Evolutionary conservation across 305 asterid genomes (phyloP).

Genomic region (Striga hermonthica): DNA sequence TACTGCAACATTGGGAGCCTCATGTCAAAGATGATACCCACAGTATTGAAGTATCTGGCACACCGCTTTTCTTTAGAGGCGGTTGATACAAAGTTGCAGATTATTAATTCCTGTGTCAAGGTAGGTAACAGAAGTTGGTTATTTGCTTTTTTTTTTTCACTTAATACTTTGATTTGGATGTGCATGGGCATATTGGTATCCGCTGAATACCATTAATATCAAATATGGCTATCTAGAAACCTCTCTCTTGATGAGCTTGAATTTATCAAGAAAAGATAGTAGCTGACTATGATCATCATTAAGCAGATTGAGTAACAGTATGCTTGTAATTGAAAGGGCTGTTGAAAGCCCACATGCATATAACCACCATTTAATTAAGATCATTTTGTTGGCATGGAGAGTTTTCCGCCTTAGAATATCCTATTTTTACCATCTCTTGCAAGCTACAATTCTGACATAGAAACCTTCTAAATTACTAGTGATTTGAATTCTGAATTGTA

Average conservation of each 20-base stretch:
- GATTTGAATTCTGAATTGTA: not conserved
- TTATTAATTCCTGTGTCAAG: conserved; percentile 78
- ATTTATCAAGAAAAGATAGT: conserved; percentile 8
- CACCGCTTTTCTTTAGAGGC: conserved; percentile 66
- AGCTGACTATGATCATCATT: not conserved
- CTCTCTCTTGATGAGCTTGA: conserved; percentile 19
- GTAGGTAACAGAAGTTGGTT: conserved; percentile 37
- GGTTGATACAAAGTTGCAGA: conserved; percentile 82
- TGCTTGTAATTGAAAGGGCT: not conserved
- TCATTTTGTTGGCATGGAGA: not conserved
- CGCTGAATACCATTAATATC: conserved; percentile 18
- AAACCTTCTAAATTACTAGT: not conserved
- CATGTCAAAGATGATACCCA: conserved; percentile 66
- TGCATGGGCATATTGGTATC: conserved; percentile 13
- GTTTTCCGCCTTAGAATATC: not conserved
- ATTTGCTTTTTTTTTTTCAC: conserved; percentile 17
- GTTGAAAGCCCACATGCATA: not conserved
- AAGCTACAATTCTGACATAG: not conserved
- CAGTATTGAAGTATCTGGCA: conserved; percentile 68
- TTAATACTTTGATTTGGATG: conserved; percentile 11
- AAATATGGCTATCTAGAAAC: conserved; percentile 12
- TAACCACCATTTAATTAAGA: not conserved
- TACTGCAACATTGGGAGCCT: conserved; percentile 56
- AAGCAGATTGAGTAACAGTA: not conserved
- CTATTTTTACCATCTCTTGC: not conserved